Conservation (phyloP, 768 basidiomycete species). For the Leccinum disarticulatum region DNA sequence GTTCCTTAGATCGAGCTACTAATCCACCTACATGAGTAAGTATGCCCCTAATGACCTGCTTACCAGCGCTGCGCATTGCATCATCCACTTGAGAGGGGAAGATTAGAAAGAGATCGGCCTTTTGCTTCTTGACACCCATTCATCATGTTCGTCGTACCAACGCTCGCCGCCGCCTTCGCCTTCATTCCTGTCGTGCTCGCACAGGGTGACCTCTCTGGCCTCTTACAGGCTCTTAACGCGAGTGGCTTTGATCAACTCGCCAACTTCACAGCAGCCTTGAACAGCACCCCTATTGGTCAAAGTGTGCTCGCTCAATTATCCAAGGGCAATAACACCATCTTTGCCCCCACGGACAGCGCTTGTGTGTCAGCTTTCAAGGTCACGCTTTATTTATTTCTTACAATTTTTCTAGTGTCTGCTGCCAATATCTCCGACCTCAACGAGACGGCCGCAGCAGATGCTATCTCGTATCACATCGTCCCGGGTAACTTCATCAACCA, state of each 20-base stretch:
- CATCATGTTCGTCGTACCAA: slow-evolving; percentile 21
- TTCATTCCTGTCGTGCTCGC: slow-evolving; percentile 31
- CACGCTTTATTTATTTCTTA: slow-evolving; percentile 3
- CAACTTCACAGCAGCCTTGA: slow-evolving; percentile 39
- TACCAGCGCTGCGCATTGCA: slow-evolving; percentile 29
- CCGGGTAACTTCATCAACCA: slow-evolving; percentile 47
- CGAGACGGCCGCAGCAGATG: slow-evolving; percentile 40
- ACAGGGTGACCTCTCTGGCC: slow-evolving; percentile 32
- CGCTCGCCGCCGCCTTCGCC: slow-evolving; percentile 17
- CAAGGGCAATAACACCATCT: slow-evolving; percentile 49
- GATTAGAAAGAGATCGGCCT: not conserved
- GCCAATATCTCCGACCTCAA: slow-evolving; percentile 24
- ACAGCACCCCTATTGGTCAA: slow-evolving; percentile 43
- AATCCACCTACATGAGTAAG: not conserved
- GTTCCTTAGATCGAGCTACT: not conserved
- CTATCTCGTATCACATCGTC: slow-evolving; percentile 59
- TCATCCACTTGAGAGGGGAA: slow-evolving; percentile 4
- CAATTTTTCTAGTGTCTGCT: slow-evolving; percentile 6
- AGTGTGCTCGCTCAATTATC: slow-evolving; percentile 44
- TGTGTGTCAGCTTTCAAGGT: slow-evolving; percentile 37
- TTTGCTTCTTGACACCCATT: not conserved
- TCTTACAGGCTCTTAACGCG: slow-evolving; percentile 39
- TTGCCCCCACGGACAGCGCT: slow-evolving; percentile 57
- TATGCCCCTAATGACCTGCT: not conserved
- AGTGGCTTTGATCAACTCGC: slow-evolving; percentile 45